These are phyloP conservation scores for Cordyceps cicadae DNA, from an alignment of 2,329 filamentous ascomycete genomes.

Conservation along the genomic window DNA sequence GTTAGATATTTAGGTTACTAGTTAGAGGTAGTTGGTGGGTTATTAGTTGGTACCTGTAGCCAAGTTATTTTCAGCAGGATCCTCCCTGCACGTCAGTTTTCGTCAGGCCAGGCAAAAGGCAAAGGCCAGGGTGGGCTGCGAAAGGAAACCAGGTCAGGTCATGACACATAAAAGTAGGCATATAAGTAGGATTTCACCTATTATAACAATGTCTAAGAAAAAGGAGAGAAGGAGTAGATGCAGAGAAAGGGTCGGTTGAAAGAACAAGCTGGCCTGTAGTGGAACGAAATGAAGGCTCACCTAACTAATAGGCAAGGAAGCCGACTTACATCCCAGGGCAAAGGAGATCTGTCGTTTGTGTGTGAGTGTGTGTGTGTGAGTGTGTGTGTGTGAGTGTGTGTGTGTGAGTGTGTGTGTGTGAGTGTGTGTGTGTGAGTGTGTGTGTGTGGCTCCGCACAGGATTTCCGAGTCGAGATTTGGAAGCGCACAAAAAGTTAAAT, in stretches of 20 bases:
- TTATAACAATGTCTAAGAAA: background rate
- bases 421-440: background rate
- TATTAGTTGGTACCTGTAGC: background rate
- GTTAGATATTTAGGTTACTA: no score
- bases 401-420: background rate
- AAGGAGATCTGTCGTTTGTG: no score
- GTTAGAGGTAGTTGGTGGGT: no score
- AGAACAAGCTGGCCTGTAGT: background rate
- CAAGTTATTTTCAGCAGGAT: background rate
- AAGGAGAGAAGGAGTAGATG: background rate
- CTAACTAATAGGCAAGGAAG: background rate
- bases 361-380: background rate
- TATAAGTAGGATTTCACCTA: background rate
- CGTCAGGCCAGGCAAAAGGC: background rate
- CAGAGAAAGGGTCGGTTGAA: background rate
- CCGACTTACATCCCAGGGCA: background rate
- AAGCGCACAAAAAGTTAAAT: background rate
- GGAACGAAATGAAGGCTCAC: conserved; percentile 4
- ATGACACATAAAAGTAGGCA: background rate
- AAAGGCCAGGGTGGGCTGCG: background rate
- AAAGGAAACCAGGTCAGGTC: background rate
- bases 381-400: background rate
- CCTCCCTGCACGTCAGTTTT: conserved; percentile 10
- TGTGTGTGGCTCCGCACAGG: background rate
- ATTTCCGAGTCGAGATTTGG: background rate